These are phyloP conservation scores for Colletotrichum sp. DNA, from an alignment of 2,329 filamentous ascomycete genomes.

Conservation along the genomic window DNA sequence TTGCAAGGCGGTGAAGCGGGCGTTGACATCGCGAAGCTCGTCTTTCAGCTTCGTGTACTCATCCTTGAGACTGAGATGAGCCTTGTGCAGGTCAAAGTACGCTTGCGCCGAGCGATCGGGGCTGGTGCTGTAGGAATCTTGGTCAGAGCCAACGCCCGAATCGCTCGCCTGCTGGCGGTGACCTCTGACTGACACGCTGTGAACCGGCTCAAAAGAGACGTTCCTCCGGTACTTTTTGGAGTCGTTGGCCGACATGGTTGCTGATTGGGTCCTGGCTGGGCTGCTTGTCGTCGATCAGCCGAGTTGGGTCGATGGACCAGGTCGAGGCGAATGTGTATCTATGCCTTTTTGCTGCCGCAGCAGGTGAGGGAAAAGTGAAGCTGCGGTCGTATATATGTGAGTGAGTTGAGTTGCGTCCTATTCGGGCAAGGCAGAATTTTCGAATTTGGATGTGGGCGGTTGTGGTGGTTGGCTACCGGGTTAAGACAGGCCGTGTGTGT, in stretches of 20 bases:
- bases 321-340: neutral
- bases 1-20: slow-evolving; percentile 25
- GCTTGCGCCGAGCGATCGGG: slow-evolving; percentile 24
- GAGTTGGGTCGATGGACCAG: neutral
- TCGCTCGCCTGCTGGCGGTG: slow-evolving; percentile 24
- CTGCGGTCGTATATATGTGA: neutral
- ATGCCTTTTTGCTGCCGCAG: neutral
- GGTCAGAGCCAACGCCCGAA: slow-evolving; percentile 26
- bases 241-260: slow-evolving; percentile 22
- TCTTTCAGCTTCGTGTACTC: slow-evolving; percentile 24
- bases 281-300: neutral
- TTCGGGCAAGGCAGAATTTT: neutral
- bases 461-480: slow-evolving; percentile 8
- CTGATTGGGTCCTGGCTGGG: neutral
- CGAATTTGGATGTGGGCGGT: slow-evolving; percentile 11
- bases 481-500: slow-evolving; percentile 17
- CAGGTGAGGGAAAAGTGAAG: neutral
- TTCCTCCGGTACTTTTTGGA: slow-evolving; percentile 7
- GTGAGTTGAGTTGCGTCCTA: neutral
- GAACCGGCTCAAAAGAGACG: slow-evolving; percentile 14
- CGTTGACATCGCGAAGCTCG: slow-evolving; percentile 30
- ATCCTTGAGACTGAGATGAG: slow-evolving; percentile 19
- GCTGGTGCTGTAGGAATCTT: slow-evolving; percentile 21
- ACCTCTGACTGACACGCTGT: slow-evolving; percentile 9
- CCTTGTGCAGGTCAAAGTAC: slow-evolving; percentile 11